A percentile compares a stretch with the other conserved stretches of the same genome.
These are phyloP conservation scores for Melastoma malabathricum DNA, from an alignment of 345 rosid genomes.

Conservation along the genomic window DNA sequence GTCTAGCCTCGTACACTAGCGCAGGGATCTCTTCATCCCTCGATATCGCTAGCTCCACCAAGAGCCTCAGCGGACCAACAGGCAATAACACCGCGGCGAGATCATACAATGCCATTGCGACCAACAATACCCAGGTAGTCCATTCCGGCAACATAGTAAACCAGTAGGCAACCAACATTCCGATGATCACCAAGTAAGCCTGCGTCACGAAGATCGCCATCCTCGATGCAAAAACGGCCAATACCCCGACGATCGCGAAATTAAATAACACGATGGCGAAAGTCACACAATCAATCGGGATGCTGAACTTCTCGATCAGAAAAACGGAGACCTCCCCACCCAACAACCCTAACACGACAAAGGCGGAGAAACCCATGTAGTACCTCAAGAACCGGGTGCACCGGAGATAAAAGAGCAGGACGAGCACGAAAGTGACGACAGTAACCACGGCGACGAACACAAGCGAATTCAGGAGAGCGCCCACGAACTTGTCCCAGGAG, in stretches of 20 bases:
- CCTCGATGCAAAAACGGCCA: conserved; percentile 79
- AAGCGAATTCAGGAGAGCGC: conserved; percentile 73
- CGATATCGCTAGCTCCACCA: conserved; percentile 91
- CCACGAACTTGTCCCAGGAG: conserved; percentile 67
- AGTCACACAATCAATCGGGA: conserved; percentile 56
- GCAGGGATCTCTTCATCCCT: conserved; percentile 98
- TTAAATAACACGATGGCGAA: conserved; percentile 49
- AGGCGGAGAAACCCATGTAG: conserved; percentile 84
- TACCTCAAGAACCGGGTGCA: conserved; percentile 57
- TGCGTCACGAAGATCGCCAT: conserved; percentile 82
- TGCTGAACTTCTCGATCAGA: conserved; percentile 31
- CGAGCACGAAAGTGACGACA: conserved; percentile 58
- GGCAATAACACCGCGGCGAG: conserved; percentile 92
- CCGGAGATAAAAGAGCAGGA: conserved; percentile 74
- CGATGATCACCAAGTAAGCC: conserved; percentile 68
- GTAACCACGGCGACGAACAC: conserved; percentile 71
- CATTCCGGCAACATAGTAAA: conserved; percentile 84
- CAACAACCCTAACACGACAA: conserved; percentile 59
- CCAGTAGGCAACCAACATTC: conserved; percentile 85
- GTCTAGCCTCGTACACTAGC: conserved; percentile 80
- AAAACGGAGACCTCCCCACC: conserved; percentile 67
- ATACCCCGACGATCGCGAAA: conserved; percentile 72
- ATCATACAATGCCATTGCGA: conserved; percentile 76
- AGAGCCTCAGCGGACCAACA: conserved; percentile 72
- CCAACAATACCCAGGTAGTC: conserved; percentile 86